Evolutionary conservation across 2,329 filamentous ascomycete species (phyloP).

Genomic region (Colletotrichum zoysiae): DNA sequence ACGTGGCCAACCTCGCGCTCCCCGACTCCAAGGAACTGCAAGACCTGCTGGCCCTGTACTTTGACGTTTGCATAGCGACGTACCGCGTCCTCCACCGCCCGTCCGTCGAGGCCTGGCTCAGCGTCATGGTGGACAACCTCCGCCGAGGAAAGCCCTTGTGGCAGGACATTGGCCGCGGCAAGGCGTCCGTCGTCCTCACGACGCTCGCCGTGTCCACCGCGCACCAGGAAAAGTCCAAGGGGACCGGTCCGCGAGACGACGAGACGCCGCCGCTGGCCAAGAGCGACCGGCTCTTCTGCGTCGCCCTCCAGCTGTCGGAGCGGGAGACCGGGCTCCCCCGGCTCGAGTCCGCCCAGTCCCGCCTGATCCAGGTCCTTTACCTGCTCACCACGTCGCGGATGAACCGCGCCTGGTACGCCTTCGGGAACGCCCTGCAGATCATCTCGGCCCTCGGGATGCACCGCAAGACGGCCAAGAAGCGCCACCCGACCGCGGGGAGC

Average conservation of each 20-base stretch:
- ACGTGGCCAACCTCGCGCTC: conserved; percentile 52
- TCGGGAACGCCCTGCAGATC: conserved; percentile 68
- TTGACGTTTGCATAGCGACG: conserved; percentile 71
- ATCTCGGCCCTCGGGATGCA: conserved; percentile 58
- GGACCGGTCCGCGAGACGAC: conserved; percentile 44
- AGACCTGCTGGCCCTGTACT: conserved; percentile 64
- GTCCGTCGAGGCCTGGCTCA: conserved; percentile 63
- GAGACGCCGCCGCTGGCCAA: conserved; percentile 46
- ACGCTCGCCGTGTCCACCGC: conserved; percentile 62
- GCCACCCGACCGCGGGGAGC: conserved; percentile 19
- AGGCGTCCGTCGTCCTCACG: conserved; percentile 61
- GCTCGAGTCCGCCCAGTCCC: conserved; percentile 67
- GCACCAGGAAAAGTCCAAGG: conserved; percentile 56
- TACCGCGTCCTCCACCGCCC: conserved; percentile 70
- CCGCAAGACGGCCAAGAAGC: conserved; percentile 52
- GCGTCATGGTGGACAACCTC: conserved; percentile 54
- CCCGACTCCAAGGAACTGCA: conserved; percentile 51
- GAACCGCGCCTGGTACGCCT: conserved; percentile 72
- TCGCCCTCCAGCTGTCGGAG: conserved; percentile 53
- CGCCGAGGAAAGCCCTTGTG: conserved; percentile 52
- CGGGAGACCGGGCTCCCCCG: conserved; percentile 46
- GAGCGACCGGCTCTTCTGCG: conserved; percentile 59
- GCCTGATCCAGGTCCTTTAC: conserved; percentile 69
- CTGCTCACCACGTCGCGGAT: conserved; percentile 69
- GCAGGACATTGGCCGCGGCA: conserved; percentile 56